Conservation (phyloP, 31 red algal species). For the Bonnemaisonia californica region DNA sequence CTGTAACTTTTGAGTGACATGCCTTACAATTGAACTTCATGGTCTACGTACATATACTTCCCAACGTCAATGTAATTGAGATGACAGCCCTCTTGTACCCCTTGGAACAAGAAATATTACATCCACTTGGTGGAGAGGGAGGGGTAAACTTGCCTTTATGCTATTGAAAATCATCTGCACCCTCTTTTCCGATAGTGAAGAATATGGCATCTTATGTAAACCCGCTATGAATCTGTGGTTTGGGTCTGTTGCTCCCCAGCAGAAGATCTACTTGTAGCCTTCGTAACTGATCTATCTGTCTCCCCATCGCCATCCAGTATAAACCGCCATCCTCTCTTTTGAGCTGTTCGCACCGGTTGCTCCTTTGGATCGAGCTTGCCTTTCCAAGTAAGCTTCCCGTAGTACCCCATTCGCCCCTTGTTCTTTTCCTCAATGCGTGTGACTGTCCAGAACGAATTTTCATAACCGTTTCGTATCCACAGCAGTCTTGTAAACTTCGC, state of each 20-base stretch:
- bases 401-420: slow-evolving; percentile 47
- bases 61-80: too few relatives aligned
- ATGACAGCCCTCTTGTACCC: too few relatives aligned
- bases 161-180: too few relatives aligned
- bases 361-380: slow-evolving; percentile 41
- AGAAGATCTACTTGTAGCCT: neutral
- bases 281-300: neutral
- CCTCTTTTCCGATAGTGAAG: too few relatives aligned
- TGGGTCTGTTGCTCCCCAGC: too few relatives aligned
- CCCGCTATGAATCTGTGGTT: too few relatives aligned
- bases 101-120: too few relatives aligned
- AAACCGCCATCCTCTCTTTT: slow-evolving; percentile 67
- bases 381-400: slow-evolving; percentile 62
- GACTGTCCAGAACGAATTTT: slow-evolving; percentile 56
- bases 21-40: neutral
- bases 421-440: slow-evolving; percentile 42
- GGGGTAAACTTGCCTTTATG: too few relatives aligned
- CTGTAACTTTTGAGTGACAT: slow-evolving; percentile 65
- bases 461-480: slow-evolving; percentile 63
- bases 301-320: slow-evolving; percentile 42
- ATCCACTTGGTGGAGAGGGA: too few relatives aligned
- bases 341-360: slow-evolving; percentile 37
- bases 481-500: slow-evolving; percentile 50
- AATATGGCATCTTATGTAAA: too few relatives aligned
- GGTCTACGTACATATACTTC: too few relatives aligned